Percentiles rank a stretch among this genome's conserved stretches.
Conservation (phyloP, 768 basidiomycete species). For the Phlegmacium glaucopus region DNA sequence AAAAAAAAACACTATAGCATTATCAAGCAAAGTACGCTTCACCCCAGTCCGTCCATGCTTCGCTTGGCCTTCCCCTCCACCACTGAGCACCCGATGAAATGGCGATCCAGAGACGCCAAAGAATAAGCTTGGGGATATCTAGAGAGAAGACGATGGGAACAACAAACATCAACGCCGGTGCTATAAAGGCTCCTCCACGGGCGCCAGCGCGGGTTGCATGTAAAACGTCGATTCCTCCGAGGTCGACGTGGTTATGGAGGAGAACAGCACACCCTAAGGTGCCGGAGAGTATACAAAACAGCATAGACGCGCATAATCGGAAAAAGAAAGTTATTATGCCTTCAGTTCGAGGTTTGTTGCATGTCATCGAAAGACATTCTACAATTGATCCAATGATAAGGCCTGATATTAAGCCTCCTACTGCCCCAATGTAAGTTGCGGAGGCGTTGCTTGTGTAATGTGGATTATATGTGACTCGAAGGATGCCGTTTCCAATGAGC, state of each 20-base stretch:
- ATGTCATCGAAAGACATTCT: background rate
- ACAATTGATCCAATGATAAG: constrained; percentile 7
- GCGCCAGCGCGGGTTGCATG: constrained; percentile 20
- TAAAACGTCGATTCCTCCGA: no score
- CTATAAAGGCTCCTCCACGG: constrained; percentile 18
- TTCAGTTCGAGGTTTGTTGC: background rate
- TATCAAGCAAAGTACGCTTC: constrained; percentile 16
- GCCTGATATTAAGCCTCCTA: constrained; percentile 16
- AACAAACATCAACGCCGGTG: constrained; percentile 11
- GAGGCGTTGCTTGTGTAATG: constrained; percentile 14
- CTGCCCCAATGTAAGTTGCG: constrained; percentile 20
- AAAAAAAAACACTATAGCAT: constrained; percentile 16
- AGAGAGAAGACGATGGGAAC: constrained; percentile 9
- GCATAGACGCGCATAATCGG: constrained; percentile 3
- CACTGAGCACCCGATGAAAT: constrained; percentile 18
- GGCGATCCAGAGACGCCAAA: constrained; percentile 19
- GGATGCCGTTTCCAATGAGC: constrained; percentile 20
- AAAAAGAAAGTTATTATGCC: constrained; percentile 11
- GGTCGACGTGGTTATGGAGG: constrained; percentile 12
- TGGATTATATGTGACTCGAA: constrained; percentile 11
- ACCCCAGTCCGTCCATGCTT: constrained; percentile 13
- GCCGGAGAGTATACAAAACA: constrained; percentile 13
- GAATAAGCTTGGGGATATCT: constrained; percentile 10
- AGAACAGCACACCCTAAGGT: constrained; percentile 19
- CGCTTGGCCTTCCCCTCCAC: constrained; percentile 13